These are phyloP conservation scores for Coemansia sp. DNA, from an alignment of 192 early-diverging fungal species.

Conservation along the genomic window DNA sequence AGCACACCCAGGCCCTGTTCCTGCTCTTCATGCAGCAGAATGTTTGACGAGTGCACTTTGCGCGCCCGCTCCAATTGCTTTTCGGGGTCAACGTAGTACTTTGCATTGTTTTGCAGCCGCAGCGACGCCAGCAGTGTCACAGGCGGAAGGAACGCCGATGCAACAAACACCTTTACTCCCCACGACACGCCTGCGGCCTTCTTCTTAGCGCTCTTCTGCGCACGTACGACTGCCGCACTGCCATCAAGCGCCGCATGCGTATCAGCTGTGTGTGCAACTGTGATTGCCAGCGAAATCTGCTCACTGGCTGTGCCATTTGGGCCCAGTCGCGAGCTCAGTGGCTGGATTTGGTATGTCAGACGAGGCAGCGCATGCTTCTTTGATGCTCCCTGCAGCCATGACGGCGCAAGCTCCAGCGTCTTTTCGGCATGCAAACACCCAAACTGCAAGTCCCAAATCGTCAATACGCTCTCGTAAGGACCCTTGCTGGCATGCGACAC, in stretches of 20 bases:
- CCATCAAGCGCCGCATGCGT: constrained; percentile 29
- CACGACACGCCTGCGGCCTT: constrained; percentile 10
- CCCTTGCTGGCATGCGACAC: constrained; percentile 44
- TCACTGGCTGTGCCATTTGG: constrained; percentile 31
- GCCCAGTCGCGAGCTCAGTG: constrained; percentile 35
- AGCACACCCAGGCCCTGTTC: constrained; percentile 53
- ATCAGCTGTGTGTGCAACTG: constrained; percentile 36
- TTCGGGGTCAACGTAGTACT: constrained; percentile 52
- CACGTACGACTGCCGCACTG: background rate
- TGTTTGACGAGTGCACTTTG: constrained; percentile 48
- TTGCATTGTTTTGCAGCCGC: constrained; percentile 52
- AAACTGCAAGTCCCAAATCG: constrained; percentile 54
- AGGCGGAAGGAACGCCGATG: constrained; percentile 44
- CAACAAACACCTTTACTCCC: constrained; percentile 40
- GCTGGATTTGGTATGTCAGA: constrained; percentile 46
- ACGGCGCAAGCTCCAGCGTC: constrained; percentile 22
- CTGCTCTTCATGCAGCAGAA: constrained; percentile 52
- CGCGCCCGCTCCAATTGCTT: constrained; percentile 26
- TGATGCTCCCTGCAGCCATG: constrained; percentile 22
- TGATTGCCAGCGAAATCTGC: constrained; percentile 45
- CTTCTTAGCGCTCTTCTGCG: constrained; percentile 11
- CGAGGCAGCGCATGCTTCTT: constrained; percentile 26
- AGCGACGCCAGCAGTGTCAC: constrained; percentile 47
- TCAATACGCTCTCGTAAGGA: constrained; percentile 48
- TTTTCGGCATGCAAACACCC: constrained; percentile 52